Percentiles rank a stretch among this genome's conserved stretches.
These are phyloP conservation scores for Coniella lustricola DNA, from an alignment of 2,329 filamentous ascomycete species.

Conservation along the genomic window DNA sequence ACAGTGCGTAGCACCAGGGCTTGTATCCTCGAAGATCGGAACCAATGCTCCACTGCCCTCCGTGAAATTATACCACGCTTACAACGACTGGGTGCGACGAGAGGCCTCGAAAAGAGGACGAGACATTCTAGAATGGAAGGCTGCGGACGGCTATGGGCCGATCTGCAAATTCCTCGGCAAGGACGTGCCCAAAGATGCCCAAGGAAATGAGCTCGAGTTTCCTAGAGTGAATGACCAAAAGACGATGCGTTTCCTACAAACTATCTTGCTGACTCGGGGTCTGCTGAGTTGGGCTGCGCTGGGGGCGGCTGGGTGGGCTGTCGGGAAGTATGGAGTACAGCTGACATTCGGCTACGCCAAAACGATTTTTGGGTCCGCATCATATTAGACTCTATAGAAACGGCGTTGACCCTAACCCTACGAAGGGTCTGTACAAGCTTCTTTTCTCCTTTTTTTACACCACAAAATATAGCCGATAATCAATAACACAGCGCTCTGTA, in stretches of 20 bases:
- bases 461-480: no score
- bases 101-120: slow-evolving; percentile 26
- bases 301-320: not conserved
- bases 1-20: not conserved
- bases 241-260: slow-evolving; percentile 7
- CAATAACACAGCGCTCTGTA: no score
- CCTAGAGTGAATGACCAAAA: slow-evolving; percentile 27
- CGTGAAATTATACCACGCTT: slow-evolving; percentile 18
- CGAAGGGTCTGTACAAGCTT: no score
- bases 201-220: slow-evolving; percentile 19
- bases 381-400: not conserved
- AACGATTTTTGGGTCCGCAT: not conserved
- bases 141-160: slow-evolving; percentile 34
- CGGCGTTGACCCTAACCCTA: no score
- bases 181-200: slow-evolving; percentile 25
- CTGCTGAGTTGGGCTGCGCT: slow-evolving; percentile 5
- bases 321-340: not conserved
- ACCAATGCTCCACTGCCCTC: slow-evolving; percentile 1
- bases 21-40: not conserved
- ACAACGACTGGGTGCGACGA: slow-evolving; percentile 21
- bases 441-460: no score
- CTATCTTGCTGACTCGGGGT: slow-evolving; percentile 4
- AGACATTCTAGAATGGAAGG: slow-evolving; percentile 30
- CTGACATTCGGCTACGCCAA: not conserved
- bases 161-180: slow-evolving; percentile 33